Evolutionary conservation across 148 eudicot genomes (phyloP), one percentile per base, ranked within the genome.

Genomic region (Polygonum maritimum): DNA sequence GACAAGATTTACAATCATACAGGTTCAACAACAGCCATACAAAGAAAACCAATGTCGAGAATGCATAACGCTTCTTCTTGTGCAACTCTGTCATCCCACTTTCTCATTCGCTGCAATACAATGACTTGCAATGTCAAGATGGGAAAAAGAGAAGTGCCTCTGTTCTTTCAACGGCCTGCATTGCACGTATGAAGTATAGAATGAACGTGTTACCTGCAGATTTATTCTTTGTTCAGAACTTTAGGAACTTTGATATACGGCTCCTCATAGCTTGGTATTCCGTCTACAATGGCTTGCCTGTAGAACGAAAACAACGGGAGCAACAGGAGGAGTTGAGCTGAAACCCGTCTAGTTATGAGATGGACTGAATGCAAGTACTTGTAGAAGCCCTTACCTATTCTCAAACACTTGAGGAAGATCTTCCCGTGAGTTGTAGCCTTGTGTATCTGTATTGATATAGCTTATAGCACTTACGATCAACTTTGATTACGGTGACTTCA

Each of bases 231-330:
- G 87, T 88, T 89, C 81, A 95, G 75, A 75, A 92, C 91, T 81
- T 92, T 89, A 18, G 97, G 99, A 79, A 95, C 97, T 86, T 90
- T 90, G 80, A 95, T 89, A 75, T 88, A 95, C 44, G 97, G 87
- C 71, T 89, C 96, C 73, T 92, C 94, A 35, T 85, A 95, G 77
- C 84, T 86, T 60, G 97, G 99, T 31, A 95, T 81, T 26, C 89
- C 87, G 48, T 88, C 85, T 69, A 90, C 82, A 62, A 95, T 90
- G 73, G 87, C 91, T 74, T 95, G 92, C 88, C 97, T 92, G 44
- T 71, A 3, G 26, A 57, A 2, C 48, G 44, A 76, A 57, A 2
- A 55, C 44, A 76, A 55, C 8, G n/a, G 12, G 8, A 75, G 18
- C 31, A 75, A 76, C 74, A 33, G n/a, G 39, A 31, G 35, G 40